Conservation (phyloP, 2,329 filamentous ascomycete genomes). For the Xylaria arbuscula region DNA sequence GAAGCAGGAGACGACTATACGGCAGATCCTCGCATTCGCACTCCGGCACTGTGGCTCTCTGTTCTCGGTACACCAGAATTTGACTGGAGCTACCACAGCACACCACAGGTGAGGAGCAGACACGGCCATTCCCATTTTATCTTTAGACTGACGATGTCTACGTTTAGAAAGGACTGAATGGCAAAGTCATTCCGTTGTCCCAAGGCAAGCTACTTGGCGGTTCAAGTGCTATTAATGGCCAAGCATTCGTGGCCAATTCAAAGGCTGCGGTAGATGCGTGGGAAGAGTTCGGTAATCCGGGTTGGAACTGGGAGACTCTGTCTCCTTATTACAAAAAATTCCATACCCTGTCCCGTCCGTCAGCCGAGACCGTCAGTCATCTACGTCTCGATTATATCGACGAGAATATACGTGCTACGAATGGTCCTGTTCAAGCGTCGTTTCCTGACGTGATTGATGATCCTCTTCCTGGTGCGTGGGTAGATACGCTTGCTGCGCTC, state of each 20-base stretch:
- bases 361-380: conserved; percentile 13
- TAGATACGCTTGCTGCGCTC: conserved; percentile 38
- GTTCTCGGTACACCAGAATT: conserved; percentile 20
- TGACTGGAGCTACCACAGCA: conserved; percentile 34
- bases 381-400: conserved; percentile 12
- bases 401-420: conserved; percentile 4
- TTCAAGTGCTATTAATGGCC: conserved; percentile 48
- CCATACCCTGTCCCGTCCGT: conserved; percentile 20
- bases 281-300: conserved; percentile 46
- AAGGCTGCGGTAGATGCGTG: conserved; percentile 45
- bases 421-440: conserved; percentile 38
- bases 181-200: not conserved
- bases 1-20: conserved; percentile 35
- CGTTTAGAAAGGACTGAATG: not conserved
- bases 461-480: conserved; percentile 38
- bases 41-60: conserved; percentile 22
- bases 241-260: conserved; percentile 42
- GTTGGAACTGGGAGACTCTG: conserved; percentile 42
- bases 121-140: not conserved
- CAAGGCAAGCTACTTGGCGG: conserved; percentile 40
- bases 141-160: not conserved
- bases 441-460: conserved; percentile 33
- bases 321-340: conserved; percentile 23
- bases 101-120: conserved; percentile 32
- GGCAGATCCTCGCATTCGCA: conserved; percentile 24